Conservation (phyloP, 2,329 filamentous ascomycete genomes). For the Cladosporium sphaerospermum region DNA sequence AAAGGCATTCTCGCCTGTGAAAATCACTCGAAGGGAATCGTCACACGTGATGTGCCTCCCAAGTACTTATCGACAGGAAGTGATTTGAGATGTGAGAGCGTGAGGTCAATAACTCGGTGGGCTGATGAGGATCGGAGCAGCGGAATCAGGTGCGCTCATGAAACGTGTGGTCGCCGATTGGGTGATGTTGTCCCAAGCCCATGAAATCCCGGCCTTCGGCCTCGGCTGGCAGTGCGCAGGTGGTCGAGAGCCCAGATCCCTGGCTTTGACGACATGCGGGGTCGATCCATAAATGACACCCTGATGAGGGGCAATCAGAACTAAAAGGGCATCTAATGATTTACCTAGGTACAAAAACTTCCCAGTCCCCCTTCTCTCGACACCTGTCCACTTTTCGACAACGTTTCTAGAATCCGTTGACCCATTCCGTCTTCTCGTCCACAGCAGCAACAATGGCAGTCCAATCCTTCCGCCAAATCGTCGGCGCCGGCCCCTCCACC, state of each 20-base stretch:
- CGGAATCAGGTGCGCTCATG: too few relatives aligned
- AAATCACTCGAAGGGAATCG: too few relatives aligned
- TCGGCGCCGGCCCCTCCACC: conserved; percentile 51
- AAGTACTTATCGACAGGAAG: too few relatives aligned
- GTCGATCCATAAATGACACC: not conserved
- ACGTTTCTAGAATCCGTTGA: not conserved
- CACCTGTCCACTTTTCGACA: not conserved
- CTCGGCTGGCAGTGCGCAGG: too few relatives aligned
- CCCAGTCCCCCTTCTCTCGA: not conserved
- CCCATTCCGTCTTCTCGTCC: not conserved
- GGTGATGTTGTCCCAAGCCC: too few relatives aligned
- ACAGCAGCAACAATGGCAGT: conserved; percentile 15
- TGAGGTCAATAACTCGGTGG: too few relatives aligned
- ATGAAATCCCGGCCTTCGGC: too few relatives aligned
- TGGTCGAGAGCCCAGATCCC: not conserved
- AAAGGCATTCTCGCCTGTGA: too few relatives aligned
- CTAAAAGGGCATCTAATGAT: not conserved
- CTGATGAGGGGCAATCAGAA: not conserved
- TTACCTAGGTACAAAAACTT: not conserved
- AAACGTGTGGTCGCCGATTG: too few relatives aligned
- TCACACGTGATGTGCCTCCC: too few relatives aligned
- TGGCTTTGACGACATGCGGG: not conserved
- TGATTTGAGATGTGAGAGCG: too few relatives aligned
- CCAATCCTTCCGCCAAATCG: conserved; percentile 44
- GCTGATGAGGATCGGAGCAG: too few relatives aligned